Evolutionary conservation across 768 basidiomycete species (phyloP).

Genomic region (Polyporus arcularius): DNA sequence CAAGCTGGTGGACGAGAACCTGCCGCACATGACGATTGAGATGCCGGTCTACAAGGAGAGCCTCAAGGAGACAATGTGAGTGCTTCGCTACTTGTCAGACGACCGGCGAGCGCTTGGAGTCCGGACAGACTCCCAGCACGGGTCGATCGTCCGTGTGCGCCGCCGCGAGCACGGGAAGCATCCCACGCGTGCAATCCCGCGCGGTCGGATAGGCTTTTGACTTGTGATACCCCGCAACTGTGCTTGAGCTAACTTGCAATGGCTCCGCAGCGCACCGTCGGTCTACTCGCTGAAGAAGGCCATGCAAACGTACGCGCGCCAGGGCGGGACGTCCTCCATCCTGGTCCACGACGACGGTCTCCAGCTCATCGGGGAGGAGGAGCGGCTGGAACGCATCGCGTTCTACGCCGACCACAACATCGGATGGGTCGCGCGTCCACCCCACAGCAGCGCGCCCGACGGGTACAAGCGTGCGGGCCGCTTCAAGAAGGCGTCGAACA

Average conservation of each 20-base stretch:
- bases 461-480: slow-evolving; percentile 82
- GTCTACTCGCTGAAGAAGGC: slow-evolving; percentile 80
- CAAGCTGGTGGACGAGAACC: slow-evolving; percentile 58
- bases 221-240: background rate
- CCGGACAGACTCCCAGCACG: background rate
- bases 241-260: slow-evolving; percentile 1
- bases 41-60: slow-evolving; percentile 91
- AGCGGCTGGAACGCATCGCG: slow-evolving; percentile 63
- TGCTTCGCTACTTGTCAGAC: too few species aligned
- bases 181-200: background rate
- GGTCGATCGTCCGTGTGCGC: background rate
- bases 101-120: background rate
- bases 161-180: background rate
- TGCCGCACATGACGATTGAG: slow-evolving; percentile 79
- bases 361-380: slow-evolving; percentile 62
- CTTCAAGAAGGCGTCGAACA: slow-evolving; percentile 93
- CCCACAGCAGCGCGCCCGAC: slow-evolving; percentile 58
- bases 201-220: slow-evolving; percentile 5
- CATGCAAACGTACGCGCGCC: slow-evolving; percentile 91
- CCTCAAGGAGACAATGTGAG: slow-evolving; percentile 79
- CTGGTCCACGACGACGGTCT: slow-evolving; percentile 85
- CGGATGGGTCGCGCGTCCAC: slow-evolving; percentile 82
- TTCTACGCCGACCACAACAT: slow-evolving; percentile 81
- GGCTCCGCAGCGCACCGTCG: slow-evolving; percentile 59
- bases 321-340: slow-evolving; percentile 80